Conservation (phyloP, 1,284 basidiomycete genomes). For the Trametes pubescens region DNA sequence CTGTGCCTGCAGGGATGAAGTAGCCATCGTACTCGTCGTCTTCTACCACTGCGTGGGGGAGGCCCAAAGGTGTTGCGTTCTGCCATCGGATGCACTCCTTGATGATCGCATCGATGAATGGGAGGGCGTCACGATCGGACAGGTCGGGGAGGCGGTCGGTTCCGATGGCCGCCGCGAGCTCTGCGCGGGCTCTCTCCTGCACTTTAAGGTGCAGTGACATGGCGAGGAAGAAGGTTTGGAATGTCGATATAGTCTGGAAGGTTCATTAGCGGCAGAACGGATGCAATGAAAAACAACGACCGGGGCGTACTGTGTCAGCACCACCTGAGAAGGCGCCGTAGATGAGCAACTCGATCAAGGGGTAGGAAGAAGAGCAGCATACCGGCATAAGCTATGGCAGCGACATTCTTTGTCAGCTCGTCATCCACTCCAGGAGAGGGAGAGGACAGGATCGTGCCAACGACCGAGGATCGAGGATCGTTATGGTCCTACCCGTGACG, state of each 20-base stretch:
- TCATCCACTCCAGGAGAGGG: constrained; percentile 12
- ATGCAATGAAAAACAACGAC: background rate
- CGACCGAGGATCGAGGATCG: constrained; percentile 20
- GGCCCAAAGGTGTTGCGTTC: constrained; percentile 23
- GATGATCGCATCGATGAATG: constrained; percentile 31
- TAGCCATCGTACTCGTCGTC: constrained; percentile 35
- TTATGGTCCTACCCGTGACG: constrained; percentile 14
- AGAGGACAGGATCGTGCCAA: constrained; percentile 19
- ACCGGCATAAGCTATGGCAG: constrained; percentile 36
- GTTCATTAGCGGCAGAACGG: background rate
- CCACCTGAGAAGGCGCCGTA: constrained; percentile 21
- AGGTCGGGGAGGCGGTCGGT: constrained; percentile 27
- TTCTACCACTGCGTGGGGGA: constrained; percentile 24
- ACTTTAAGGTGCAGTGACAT: constrained; percentile 30
- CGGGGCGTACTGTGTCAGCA: constrained; percentile 32
- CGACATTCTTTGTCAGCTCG: constrained; percentile 31
- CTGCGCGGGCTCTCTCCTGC: constrained; percentile 24
- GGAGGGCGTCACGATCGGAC: constrained; percentile 21
- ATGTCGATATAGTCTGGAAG: constrained; percentile 28
- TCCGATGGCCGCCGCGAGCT: constrained; percentile 25
- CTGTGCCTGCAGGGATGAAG: constrained; percentile 37
- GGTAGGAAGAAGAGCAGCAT: background rate
- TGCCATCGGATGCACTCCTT: constrained; percentile 33
- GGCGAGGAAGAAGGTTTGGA: constrained; percentile 32
- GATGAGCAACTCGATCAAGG: background rate